Evolutionary conservation across 164 flowering plant species (phyloP).

Genomic region (Saururus chinensis): DNA sequence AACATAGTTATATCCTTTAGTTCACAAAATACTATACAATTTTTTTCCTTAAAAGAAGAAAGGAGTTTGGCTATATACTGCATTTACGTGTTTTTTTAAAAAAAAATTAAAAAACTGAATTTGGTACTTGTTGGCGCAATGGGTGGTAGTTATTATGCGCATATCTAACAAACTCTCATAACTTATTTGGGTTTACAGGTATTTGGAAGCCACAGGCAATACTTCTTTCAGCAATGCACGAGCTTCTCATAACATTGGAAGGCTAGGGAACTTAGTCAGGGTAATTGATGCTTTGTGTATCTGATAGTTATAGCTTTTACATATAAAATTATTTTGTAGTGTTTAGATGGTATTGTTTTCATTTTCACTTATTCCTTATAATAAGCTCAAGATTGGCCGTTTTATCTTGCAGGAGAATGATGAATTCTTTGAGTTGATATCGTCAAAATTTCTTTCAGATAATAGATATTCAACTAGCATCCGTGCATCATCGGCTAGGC

Average conservation of each 20-base stretch:
- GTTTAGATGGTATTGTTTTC: not conserved
- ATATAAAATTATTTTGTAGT: not conserved
- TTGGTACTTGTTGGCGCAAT: too few species aligned
- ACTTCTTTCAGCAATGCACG: conserved; percentile 47
- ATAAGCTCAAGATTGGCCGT: not conserved
- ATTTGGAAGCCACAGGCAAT: conserved; percentile 54
- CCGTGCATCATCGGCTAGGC: conserved; percentile 76
- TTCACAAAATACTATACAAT: too few species aligned
- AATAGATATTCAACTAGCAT: conserved; percentile 48
- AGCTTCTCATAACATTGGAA: conserved; percentile 68
- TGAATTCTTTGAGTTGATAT: conserved; percentile 85
- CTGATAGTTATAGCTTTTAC: not conserved
- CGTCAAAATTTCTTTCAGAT: conserved; percentile 62
- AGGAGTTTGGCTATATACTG: too few species aligned
- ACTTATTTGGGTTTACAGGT: conserved; percentile 22
- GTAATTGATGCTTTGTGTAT: conserved; percentile 22
- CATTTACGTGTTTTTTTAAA: too few species aligned
- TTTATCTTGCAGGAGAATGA: conserved; percentile 66
- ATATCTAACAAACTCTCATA: too few species aligned
- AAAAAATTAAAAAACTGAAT: too few species aligned
- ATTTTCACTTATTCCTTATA: not conserved
- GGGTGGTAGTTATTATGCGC: too few species aligned
- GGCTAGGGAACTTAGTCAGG: conserved; percentile 64
- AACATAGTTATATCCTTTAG: too few species aligned
- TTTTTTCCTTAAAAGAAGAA: too few species aligned